A percentile compares a stretch with the other conserved stretches of the same genome.
Conservation (phyloP, 208 protist species). For the Leishmania guyanensis region DNA sequence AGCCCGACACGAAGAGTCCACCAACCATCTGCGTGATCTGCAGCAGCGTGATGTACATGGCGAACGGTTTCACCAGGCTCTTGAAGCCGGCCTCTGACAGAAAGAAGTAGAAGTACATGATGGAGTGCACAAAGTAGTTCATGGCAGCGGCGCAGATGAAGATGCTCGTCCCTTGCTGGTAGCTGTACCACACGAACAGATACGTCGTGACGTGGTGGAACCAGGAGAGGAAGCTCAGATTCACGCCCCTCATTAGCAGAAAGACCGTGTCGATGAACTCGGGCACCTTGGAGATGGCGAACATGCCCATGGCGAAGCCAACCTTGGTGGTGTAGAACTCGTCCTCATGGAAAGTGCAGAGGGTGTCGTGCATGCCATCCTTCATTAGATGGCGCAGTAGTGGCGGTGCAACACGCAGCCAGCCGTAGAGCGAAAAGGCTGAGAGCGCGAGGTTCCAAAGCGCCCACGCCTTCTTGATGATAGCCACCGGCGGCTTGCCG, state of each 20-base stretch:
- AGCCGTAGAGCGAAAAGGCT: conserved; percentile 81
- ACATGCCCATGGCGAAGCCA: conserved; percentile 80
- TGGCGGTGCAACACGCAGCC: conserved; percentile 54
- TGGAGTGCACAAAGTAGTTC: conserved; percentile 94
- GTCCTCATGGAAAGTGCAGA: conserved; percentile 67
- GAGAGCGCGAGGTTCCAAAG: conserved; percentile 88
- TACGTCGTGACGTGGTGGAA: conserved; percentile 93
- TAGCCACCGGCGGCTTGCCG: conserved; percentile 44
- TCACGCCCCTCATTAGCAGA: conserved; percentile 72
- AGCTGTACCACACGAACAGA: conserved; percentile 91
- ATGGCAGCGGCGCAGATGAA: conserved; percentile 79
- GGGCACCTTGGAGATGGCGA: conserved; percentile 83
- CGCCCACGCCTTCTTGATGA: conserved; percentile 66
- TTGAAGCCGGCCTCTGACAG: conserved; percentile 68
- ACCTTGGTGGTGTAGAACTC: conserved; percentile 63
- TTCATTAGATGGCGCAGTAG: conserved; percentile 33
- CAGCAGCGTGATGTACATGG: conserved; percentile 85
- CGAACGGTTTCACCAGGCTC: conserved; percentile 78
- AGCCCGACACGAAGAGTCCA: conserved; percentile 79
- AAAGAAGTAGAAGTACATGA: conserved; percentile 97
- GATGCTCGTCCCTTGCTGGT: conserved; percentile 49
- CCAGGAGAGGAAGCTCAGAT: conserved; percentile 85
- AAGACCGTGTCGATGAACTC: conserved; percentile 90
- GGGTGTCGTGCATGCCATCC: conserved; percentile 54
- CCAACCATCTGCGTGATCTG: conserved; percentile 94